These are phyloP conservation scores for Russula compacta DNA, from an alignment of 768 basidiomycete genomes.

Conservation along the genomic window DNA sequence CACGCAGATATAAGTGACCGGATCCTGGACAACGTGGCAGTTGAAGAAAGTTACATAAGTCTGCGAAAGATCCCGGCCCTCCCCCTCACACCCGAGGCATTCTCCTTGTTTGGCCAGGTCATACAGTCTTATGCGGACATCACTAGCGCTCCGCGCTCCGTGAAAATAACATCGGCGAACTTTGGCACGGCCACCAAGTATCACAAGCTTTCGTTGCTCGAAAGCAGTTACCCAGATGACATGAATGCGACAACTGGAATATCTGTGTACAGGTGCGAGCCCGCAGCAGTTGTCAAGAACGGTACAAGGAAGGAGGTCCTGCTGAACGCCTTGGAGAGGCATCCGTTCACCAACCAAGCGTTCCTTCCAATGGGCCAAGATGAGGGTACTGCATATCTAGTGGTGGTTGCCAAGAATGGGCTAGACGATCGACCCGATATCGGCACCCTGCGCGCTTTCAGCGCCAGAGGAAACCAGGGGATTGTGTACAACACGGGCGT, in stretches of 20 bases:
- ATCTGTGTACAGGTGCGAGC: conserved; percentile 78
- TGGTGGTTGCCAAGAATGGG: conserved; percentile 80
- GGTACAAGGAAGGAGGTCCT: conserved; percentile 48
- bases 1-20: neutral
- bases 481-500: conserved; percentile 74
- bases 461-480: conserved; percentile 74
- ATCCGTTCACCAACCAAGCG: conserved; percentile 82
- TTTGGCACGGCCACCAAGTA: conserved; percentile 87
- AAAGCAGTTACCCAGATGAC: conserved; percentile 52
- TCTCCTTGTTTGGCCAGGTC: conserved; percentile 83
- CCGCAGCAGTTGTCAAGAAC: conserved; percentile 35
- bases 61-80: conserved; percentile 40
- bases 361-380: conserved; percentile 88
- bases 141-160: conserved; percentile 50
- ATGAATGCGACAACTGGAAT: conserved; percentile 55
- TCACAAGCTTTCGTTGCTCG: conserved; percentile 76
- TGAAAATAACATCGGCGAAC: conserved; percentile 75
- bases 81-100: conserved; percentile 77
- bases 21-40: neutral
- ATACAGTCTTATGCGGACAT: conserved; percentile 77
- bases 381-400: conserved; percentile 56
- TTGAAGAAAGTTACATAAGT: neutral
- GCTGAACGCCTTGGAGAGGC: conserved; percentile 77
- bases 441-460: conserved; percentile 67
- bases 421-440: conserved; percentile 70